Percentiles rank a stretch among this genome's conserved stretches.
These are phyloP conservation scores for Meyerozyma sp. DNA, from an alignment of 1,139 yeast species.

Conservation along the genomic window DNA sequence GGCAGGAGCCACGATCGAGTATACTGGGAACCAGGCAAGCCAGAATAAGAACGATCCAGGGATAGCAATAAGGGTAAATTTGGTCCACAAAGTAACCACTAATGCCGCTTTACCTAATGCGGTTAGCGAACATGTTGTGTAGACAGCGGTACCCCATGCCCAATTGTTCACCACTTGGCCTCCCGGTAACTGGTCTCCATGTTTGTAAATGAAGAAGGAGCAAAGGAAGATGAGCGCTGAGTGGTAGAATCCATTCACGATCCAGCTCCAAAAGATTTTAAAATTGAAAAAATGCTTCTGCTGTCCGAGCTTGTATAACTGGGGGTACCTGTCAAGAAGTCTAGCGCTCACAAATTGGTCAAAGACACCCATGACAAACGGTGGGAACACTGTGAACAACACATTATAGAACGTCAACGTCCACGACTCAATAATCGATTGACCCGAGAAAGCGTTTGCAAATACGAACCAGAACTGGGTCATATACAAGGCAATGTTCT, in stretches of 20 bases:
- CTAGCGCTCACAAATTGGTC: conserved; percentile 95
- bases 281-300: conserved; percentile 84
- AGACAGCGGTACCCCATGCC: conserved; percentile 92
- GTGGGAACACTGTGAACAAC: conserved; percentile 92
- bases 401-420: conserved; percentile 94
- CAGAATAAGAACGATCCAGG: conserved; percentile 90
- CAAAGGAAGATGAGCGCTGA: conserved; percentile 81
- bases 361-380: conserved; percentile 92
- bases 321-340: conserved; percentile 86
- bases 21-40: conserved; percentile 83
- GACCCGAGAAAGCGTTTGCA: conserved; percentile 89
- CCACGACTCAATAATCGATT: conserved; percentile 96
- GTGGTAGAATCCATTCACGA: conserved; percentile 89
- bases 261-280: conserved; percentile 96
- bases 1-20: conserved; percentile 79
- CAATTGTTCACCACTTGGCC: conserved; percentile 87
- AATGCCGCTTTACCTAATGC: conserved; percentile 94
- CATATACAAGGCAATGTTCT: conserved; percentile 92
- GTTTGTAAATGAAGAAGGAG: conserved; percentile 60
- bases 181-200: conserved; percentile 58
- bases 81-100: conserved; percentile 91
- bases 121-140: conserved; percentile 82
- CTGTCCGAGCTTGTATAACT: conserved; percentile 87
- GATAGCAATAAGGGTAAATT: conserved; percentile 83
- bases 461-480: conserved; percentile 98